Evolutionary conservation across 225 moss, liverwort and hornwort species (phyloP), one percentile per base, ranked within the genome.

Genomic region (Bryum argenteum): DNA sequence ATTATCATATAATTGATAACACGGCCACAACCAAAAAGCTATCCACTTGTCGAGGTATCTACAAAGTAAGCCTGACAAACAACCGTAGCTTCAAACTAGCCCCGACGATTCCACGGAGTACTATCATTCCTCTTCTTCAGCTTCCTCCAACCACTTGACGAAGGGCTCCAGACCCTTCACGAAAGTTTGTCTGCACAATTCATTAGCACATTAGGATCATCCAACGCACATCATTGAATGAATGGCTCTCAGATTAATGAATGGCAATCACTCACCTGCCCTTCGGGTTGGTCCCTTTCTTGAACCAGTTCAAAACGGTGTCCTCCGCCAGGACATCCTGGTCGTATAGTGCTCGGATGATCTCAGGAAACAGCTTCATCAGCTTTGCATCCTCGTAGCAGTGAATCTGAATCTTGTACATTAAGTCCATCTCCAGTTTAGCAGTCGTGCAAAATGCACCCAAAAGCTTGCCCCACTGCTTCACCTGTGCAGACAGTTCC

Each of bases 341-440:
- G 43, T 96, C 93, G 66, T 96, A 96, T 47, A 96, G 80, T 20
- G 96, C 96, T 68, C 91, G 87, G 11, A 96, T 84, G 20, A 96
- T 96, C 58, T 96, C 96, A 65, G 96, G 96, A 43, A 93, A 96
- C 20, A 96, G 87, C 76, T 96, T 96, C 96, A 96, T 96, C 61
- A 96, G 87, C 78, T 96, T 96, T 0, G 96, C 91, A 77, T 96
- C 96, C 70, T 96, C 96, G 11, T 96, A 96, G 57, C 96, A 96
- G 22, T 96, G 91, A 12, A 90, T 89, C 81, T 96, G 91, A 52
- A 93, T 96, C 72, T 96, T 96, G 54, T 93, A 89, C 54, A 96
- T 80, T 68, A 96, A 72, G 66, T 96, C 93, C 91, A 85, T 91
- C 77, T 96, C 96, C 87, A 96, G 66, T 55, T 79, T 93, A 3